These are phyloP conservation scores for Blastomyces gilchristii DNA, from an alignment of 2,329 filamentous ascomycete species.

Conservation along the genomic window DNA sequence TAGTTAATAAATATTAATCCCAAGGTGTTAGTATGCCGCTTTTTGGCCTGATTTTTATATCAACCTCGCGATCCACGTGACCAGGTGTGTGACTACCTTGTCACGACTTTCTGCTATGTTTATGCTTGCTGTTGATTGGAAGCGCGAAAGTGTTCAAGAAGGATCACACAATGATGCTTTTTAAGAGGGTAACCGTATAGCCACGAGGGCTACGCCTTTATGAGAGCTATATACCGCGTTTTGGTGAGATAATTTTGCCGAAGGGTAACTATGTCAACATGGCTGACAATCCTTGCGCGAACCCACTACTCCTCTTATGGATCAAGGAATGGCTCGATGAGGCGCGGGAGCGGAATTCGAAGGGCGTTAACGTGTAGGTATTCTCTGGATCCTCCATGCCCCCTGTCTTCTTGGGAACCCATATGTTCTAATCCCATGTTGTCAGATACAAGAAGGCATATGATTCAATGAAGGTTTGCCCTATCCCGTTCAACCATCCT, in stretches of 20 bases:
- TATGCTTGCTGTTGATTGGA: not conserved
- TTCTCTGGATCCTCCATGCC: not conserved
- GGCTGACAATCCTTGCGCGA: constrained; percentile 43
- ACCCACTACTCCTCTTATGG: constrained; percentile 61
- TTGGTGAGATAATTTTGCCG: not conserved
- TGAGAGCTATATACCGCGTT: not conserved
- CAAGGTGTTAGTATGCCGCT: not conserved
- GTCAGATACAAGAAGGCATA: constrained; percentile 64
- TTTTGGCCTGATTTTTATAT: not conserved
- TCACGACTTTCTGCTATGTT: not conserved
- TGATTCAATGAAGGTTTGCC: constrained; percentile 64
- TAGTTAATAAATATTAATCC: not conserved
- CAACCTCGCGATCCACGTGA: constrained; percentile 1
- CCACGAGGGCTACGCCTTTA: not conserved
- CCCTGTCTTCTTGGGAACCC: not conserved
- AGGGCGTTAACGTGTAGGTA: constrained; percentile 48
- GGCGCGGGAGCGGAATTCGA: constrained; percentile 58
- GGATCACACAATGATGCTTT: not conserved
- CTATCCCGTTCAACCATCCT: constrained; percentile 60
- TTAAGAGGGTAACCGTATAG: not conserved
- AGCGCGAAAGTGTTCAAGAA: not conserved
- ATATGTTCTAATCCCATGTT: not conserved
- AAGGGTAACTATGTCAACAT: constrained; percentile 5
- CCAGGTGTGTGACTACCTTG: constrained; percentile 7
- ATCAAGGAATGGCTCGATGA: constrained; percentile 67